Base-by-base conservation (phyloP, 257 asterid genomes). In the Penstemon davidsonii region DNA sequence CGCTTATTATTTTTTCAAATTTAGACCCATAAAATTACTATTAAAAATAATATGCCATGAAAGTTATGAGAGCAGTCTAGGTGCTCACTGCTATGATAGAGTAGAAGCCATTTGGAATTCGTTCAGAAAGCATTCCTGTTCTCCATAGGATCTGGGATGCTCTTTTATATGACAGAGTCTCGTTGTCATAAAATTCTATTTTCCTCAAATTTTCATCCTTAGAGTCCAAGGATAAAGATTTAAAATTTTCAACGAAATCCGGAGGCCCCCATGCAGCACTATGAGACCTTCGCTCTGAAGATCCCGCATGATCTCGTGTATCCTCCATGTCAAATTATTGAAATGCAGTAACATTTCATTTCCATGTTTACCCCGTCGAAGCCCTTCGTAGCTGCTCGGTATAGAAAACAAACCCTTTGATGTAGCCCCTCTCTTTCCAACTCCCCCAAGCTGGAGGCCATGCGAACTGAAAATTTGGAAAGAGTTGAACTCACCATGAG, bases 71-170 rank as follows among this genome's bases (percentile, higher is more conserved):
- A 71, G 43, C 62, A 45, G 74, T 57, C 47, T 66, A 52, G 55
- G 78, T 70, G 73, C 99, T 94, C 80, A 94, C 99, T 7, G 97
- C 96, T 74, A 84, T 84, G 72, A 91, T 81, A 67, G 94, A 88
- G 85, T 88, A 94, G 88, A 94, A 94, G 64, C 99, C 99, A 81
- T 91, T 88, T 69, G 97, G 96, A 78, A 94, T 87, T 45, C 88
- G 91, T 63, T 84, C 96, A 46, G 90, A 87, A 70, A 94, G 96
- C 82, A 80, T 78, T 71, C 97, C 96, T 46, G 95, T 86, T 77
- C 88, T 83, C 99, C 99, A 94, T 54, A 94, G 87, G 66, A 83
- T 82, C 81, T 87, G 95, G 40, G 99, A 94, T 63, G 99, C 96
- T 47, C 80, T 79, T 75, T 77, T 79, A 71, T 62, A 73, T 41